Evolutionary conservation across 352 stramenopile genomes (phyloP), one percentile per base, ranked within the genome.

Genomic region (Phytophthora rubi): DNA sequence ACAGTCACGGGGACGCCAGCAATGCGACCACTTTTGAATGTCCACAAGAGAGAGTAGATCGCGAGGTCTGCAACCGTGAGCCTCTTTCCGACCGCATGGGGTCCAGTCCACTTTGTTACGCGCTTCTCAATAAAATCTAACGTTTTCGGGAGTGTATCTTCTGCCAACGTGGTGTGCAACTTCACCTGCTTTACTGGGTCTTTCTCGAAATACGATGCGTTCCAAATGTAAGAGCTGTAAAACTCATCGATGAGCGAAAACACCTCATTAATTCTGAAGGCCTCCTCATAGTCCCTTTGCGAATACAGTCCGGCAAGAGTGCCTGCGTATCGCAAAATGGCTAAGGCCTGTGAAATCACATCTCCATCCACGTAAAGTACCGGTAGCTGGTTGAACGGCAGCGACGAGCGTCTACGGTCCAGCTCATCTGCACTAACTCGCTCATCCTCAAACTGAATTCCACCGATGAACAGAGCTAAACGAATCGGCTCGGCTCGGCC

Each of bases 291-390:
- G 49, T 88, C 53, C 35, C 53, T 76, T 4, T 60, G 26, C 9
- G 81, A 75, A 39, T 90, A 91, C 1, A 91, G 63, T 0, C 67
- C 68, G 4, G 62, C 56, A 26, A 92, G 69, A 5, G 75, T 88
- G 4, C 88, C 88, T 39, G 71, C 83, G 51, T 91, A 93, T 2
- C 83, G 79, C 7, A 93, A 56, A 48, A 93, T 86, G 15, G 80
- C 76, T 21, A 76, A 53, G 2, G 76, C 77, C 65, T 95, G 83
- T 3, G 74, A 76, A 49, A 91, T 65, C 15, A 72, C 53, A 4
- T 77, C 57, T 2, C 74, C 74, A 58, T 89, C 63, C 51, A 92
- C 62, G 18, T 81, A 67, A 21, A 84, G 54, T 37, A 85, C 73
- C 7, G 84, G 75, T 2, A 89, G 47, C 54, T 86, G 71, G 49